Evolutionary conservation across 805 yeast genomes (phyloP), one percentile per base, ranked within the genome.

Genomic region (Clavispora fructus): DNA sequence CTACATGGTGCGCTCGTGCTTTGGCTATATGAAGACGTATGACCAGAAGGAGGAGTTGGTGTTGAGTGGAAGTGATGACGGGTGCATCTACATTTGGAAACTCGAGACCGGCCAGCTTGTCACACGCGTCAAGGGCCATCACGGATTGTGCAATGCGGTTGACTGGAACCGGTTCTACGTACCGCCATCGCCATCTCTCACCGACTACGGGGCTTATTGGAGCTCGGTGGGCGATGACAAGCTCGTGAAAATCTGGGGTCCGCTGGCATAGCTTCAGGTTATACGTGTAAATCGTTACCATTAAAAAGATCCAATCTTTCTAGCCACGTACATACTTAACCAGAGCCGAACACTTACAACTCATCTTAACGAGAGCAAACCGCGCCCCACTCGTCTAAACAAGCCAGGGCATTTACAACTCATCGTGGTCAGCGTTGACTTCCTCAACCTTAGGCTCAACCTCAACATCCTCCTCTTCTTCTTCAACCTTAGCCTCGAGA

Each of bases 171-270:
- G 61, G 16, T 52, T 48, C 32, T 64, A 51, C 45, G 30, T 31
- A 13, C 44, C 54, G 6, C 39, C 54, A 6, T 51, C 50, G 39
- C 37, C 45, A 14, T 63, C 59, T 2, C 37, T 9, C 8, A 53
- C 51, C 23, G 76, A 71, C 52, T 69, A 56, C 50, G 76, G 77
- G 5, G 61, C 60, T 39, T 66, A 83, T 64, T 83, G 91, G 79
- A 94, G 89, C 7, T 82, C 92, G 17, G 90, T 89, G 35, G 88
- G 95, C 13, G 97, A 90, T 62, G 97, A 91, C 61, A 74, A 78
- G 16, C 64, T 74, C 8, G 83, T 88, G 4, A 80, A 81, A 47
- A 73, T 88, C 7, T 85, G 89, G 90, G 82, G 79, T 2, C 64
- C 69, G 4, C 40, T 17, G 25, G 26, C 35, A 35, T 29, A 41